Percentiles rank a stretch among this genome's conserved stretches.
Conservation (phyloP, 2,329 filamentous ascomycete genomes). For the Aspergillus cejpii region DNA sequence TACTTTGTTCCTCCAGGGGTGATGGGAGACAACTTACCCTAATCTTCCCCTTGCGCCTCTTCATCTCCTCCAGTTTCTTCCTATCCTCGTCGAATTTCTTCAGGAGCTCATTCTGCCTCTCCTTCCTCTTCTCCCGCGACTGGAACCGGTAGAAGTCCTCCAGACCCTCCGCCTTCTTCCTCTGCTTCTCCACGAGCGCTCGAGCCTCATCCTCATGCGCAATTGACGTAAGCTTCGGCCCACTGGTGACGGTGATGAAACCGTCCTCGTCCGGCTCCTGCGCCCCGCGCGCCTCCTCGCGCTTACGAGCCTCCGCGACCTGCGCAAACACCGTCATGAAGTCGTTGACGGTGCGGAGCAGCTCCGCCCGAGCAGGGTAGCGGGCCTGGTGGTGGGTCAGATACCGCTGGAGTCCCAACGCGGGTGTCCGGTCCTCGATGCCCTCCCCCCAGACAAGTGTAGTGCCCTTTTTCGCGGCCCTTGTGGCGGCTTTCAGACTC, state of each 20-base stretch:
- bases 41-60: slow-evolving; percentile 58
- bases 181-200: slow-evolving; percentile 51
- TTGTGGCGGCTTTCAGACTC: slow-evolving; percentile 68
- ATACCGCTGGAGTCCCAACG: slow-evolving; percentile 49
- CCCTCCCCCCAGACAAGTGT: slow-evolving; percentile 64
- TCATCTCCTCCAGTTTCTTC: slow-evolving; percentile 64
- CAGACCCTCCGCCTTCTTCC: slow-evolving; percentile 58
- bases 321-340: slow-evolving; percentile 75
- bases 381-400: slow-evolving; percentile 63
- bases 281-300: slow-evolving; percentile 56
- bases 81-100: slow-evolving; percentile 70
- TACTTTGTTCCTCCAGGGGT: neutral
- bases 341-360: slow-evolving; percentile 71
- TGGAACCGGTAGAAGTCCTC: slow-evolving; percentile 82
- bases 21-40: slow-evolving; percentile 32
- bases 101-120: slow-evolving; percentile 61
- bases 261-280: slow-evolving; percentile 89
- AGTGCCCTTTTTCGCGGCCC: slow-evolving; percentile 51
- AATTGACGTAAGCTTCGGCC: slow-evolving; percentile 63
- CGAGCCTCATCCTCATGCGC: slow-evolving; percentile 66
- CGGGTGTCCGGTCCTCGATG: slow-evolving; percentile 50
- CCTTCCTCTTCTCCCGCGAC: slow-evolving; percentile 70
- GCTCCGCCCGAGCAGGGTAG: slow-evolving; percentile 59
- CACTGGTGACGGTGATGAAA: slow-evolving; percentile 83
- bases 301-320: slow-evolving; percentile 59